Conservation (phyloP, 2,329 filamentous ascomycete genomes). For the Alternaria burnsii region DNA sequence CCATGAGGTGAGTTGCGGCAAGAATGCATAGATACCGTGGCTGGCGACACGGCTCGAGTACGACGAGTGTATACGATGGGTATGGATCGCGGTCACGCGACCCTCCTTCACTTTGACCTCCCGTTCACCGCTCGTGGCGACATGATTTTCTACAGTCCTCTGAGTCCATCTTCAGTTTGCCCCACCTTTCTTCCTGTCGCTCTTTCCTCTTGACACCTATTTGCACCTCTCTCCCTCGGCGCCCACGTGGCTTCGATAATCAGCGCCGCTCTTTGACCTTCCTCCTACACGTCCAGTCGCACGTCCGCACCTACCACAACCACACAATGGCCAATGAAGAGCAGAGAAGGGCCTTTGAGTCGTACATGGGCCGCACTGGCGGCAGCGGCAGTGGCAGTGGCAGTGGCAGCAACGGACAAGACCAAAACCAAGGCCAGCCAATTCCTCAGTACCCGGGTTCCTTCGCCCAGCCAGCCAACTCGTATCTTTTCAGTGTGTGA, state of each 20-base stretch:
- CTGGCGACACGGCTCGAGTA: neutral
- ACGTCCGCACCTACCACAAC: slow-evolving; percentile 25
- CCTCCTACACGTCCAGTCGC: slow-evolving; percentile 14
- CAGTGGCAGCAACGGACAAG: slow-evolving; percentile 5
- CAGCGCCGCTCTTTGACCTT: slow-evolving; percentile 15
- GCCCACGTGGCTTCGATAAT: slow-evolving; percentile 9
- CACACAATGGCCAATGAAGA: slow-evolving; percentile 40
- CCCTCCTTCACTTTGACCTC: slow-evolving; percentile 22
- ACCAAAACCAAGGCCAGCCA: slow-evolving; percentile 24
- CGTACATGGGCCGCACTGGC: slow-evolving; percentile 39
- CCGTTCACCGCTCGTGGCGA: neutral
- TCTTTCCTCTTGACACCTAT: neutral
- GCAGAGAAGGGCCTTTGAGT: slow-evolving; percentile 40
- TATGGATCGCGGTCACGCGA: neutral
- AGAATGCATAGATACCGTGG: neutral
- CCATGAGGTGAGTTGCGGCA: slow-evolving; percentile 1
- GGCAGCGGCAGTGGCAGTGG: slow-evolving; percentile 7
- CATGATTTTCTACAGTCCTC: neutral
- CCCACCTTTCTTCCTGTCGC: slow-evolving; percentile 1
- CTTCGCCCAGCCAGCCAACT: slow-evolving; percentile 25
- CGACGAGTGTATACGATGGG: neutral
- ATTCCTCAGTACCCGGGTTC: slow-evolving; percentile 29
- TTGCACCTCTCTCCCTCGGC: slow-evolving; percentile 7
- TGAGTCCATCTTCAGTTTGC: neutral
- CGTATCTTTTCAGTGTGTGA: slow-evolving; percentile 41